Percentiles rank a stretch among this genome's conserved stretches.
Conservation (phyloP, 805 yeast species). For the Starmera amethionina region DNA sequence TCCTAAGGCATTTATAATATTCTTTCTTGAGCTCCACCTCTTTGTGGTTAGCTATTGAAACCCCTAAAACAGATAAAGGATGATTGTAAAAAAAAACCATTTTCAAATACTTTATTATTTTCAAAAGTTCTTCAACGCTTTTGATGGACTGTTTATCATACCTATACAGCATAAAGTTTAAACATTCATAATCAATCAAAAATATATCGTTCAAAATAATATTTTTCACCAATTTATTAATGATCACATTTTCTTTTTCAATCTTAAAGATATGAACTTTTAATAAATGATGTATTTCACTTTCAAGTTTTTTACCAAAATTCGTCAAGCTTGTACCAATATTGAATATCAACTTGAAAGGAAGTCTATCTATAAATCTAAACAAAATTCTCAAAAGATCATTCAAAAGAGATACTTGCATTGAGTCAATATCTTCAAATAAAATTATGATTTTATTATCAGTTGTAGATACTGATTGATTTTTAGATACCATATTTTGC, state of each 20-base stretch:
- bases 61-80: constrained; percentile 8
- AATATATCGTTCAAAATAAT: constrained; percentile 9
- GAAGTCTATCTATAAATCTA: constrained; percentile 10
- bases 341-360: constrained; percentile 16
- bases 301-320: constrained; percentile 9
- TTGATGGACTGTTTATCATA: constrained; percentile 11
- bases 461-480: constrained; percentile 1
- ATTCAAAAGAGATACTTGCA: constrained; percentile 11
- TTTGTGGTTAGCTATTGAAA: constrained; percentile 2
- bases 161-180: constrained; percentile 11
- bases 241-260: constrained; percentile 16
- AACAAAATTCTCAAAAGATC: constrained; percentile 8
- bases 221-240: constrained; percentile 13
- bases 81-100: constrained; percentile 17
- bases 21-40: constrained; percentile 1
- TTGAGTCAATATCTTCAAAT: constrained; percentile 18
- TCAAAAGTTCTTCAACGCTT: constrained; percentile 16
- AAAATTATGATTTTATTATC: constrained; percentile 12
- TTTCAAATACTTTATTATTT: constrained; percentile 13
- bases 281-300: constrained; percentile 9
- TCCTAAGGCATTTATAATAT: constrained; percentile 19
- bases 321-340: constrained; percentile 12
- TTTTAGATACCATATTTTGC: constrained; percentile 1
- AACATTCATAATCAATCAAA: constrained; percentile 12
- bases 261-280: constrained; percentile 10